Base-by-base conservation (phyloP, 306 rosid genomes). In the Vigna unguiculata region DNA sequence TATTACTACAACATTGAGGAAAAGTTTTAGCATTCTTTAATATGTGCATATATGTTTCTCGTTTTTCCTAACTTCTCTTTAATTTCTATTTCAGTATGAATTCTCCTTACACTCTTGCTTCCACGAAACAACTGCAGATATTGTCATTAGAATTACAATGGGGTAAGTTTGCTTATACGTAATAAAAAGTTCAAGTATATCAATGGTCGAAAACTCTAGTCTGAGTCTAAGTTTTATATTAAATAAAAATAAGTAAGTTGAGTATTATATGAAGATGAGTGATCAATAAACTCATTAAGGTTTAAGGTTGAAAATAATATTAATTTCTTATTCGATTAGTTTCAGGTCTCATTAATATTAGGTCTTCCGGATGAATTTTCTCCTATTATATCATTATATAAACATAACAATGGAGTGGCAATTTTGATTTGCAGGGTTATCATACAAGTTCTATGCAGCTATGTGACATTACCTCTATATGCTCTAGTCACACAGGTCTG, bases 401-500 rank as follows among this genome's bases (percentile, higher is more conserved):
- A 38, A 34, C 51, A 68, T 78, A 71, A 78, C 34, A 10, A 28
- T 57, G 21, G 45, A 58, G 16, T 25, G 48, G 5, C 58, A 53
- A 77, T 71, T 78, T 85, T 71, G n/a, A 61, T 61, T 59, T 88
- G 8, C 92, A 93, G 97, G 90, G 81, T 90, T 59, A n/a, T 88
- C 57, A 58, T 86, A 59, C 96, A 91, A 72, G 16, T 91, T 81
- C 47, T 93, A 2, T 91, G 97, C 87, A 94, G 97, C 64, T 94
- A 94, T 66, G 92, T 83, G 78, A 94, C 97, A 41, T 71, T 94
- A 65, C 98, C 98, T 55, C 95, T 92, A 59, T 94, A 94, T 74
- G 98, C 97, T 66, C 82, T 94, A 54, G 98, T 94, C 8, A 94
- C 97, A 51, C 98, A 91, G 90, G 98, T 91, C 22, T 28, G 20